Percentiles rank a stretch among this genome's conserved stretches.
phyloP scores from a whole-genome alignment of 306 rosid genomes.

The Sesbania bispinosa region DNA sequence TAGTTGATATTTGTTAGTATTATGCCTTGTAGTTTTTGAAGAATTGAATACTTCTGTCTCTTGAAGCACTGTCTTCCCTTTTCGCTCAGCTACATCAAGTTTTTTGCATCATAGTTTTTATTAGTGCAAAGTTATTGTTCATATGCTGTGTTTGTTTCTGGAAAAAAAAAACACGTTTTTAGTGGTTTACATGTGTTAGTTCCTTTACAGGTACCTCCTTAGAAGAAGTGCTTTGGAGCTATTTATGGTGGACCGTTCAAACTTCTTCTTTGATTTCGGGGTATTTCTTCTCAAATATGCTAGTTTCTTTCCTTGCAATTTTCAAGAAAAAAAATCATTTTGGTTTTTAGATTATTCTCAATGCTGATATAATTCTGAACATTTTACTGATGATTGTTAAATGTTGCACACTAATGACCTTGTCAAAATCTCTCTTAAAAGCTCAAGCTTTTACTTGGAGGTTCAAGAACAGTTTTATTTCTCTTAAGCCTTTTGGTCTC shows the following conservation, averaged over 20 bases:
- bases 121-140: not conserved
- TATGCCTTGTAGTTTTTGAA: not conserved
- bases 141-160: slow-evolving; percentile 2
- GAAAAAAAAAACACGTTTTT: not conserved
- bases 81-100: not conserved
- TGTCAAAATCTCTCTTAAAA: slow-evolving; percentile 33
- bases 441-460: slow-evolving; percentile 3
- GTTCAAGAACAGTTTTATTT: not conserved
- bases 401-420: slow-evolving; percentile 4
- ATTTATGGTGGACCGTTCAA: slow-evolving; percentile 94
- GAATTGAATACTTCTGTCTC: not conserved
- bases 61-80: not conserved
- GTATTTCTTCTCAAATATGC: slow-evolving; percentile 43
- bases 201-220: slow-evolving; percentile 72
- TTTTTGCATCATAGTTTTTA: slow-evolving; percentile 12
- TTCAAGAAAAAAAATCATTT: not conserved
- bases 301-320: not conserved
- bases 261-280: slow-evolving; percentile 94
- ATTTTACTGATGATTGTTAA: slow-evolving; percentile 9
- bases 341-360: not conserved
- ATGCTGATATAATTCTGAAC: not conserved
- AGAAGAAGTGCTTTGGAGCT: slow-evolving; percentile 98
- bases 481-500: not conserved
- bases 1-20: not conserved
- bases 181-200: slow-evolving; percentile 16